These are phyloP conservation scores for Thielaviopsis euricoi DNA, from an alignment of 2,329 filamentous ascomycete genomes.

Conservation along the genomic window DNA sequence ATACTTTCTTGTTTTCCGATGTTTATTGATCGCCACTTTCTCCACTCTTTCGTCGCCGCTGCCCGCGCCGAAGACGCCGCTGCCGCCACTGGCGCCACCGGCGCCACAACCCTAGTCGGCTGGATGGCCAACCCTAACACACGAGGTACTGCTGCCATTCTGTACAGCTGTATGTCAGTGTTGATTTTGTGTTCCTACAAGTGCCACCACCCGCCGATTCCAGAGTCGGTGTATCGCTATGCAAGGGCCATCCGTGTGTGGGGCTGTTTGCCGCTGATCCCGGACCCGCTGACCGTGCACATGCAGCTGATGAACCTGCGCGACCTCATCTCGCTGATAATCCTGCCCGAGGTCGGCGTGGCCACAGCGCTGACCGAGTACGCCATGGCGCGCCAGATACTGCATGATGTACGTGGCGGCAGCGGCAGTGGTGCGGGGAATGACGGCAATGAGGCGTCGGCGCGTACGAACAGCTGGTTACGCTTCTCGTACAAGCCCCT, in stretches of 20 bases:
- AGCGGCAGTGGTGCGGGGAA: no score
- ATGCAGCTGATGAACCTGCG: neutral
- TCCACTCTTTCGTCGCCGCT: neutral
- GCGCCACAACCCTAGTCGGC: neutral
- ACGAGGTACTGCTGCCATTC: constrained; percentile 1
- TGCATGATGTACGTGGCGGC: neutral
- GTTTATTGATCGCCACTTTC: neutral
- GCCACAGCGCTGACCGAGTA: neutral
- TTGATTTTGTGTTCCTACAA: constrained; percentile 8
- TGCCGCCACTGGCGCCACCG: neutral
- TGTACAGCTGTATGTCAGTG: constrained; percentile 4
- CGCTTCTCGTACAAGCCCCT: constrained; percentile 1
- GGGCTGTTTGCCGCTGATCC: neutral
- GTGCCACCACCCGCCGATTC: neutral
- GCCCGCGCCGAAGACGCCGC: neutral
- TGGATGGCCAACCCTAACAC: neutral
- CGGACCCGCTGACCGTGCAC: neutral
- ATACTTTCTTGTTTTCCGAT: neutral
- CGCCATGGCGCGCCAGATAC: neutral
- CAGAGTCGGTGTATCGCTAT: neutral
- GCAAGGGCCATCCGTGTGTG: neutral
- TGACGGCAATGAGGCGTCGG: no score
- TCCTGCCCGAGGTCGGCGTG: constrained; percentile 1
- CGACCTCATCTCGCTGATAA: neutral
- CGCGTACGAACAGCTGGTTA: neutral